Evolutionary conservation across 345 rosid genomes (phyloP).

Genomic region (Erodium maritimum): DNA sequence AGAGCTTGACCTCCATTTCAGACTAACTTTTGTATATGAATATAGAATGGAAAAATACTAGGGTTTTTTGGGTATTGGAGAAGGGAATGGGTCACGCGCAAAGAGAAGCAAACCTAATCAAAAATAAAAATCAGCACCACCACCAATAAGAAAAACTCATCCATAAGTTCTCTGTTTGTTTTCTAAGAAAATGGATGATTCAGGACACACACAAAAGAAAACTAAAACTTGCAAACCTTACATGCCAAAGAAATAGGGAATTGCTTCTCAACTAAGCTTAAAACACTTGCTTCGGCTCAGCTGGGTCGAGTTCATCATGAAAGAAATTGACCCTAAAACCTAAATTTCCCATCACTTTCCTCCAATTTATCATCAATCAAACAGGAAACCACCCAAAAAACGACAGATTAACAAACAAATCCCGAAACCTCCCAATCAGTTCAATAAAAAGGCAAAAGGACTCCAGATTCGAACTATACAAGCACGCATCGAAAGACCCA

Average conservation of each 20-base stretch:
- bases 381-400: not conserved
- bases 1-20: constrained; percentile 86
- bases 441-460: not conserved
- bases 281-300: not conserved
- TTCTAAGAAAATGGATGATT: too few relatives aligned
- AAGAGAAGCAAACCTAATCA: constrained; percentile 17
- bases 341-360: too few relatives aligned
- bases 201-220: too few relatives aligned
- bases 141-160: too few relatives aligned
- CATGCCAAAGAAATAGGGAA: not conserved
- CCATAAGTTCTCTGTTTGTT: too few relatives aligned
- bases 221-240: too few relatives aligned
- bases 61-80: constrained; percentile 43
- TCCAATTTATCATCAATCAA: not conserved
- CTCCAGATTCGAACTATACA: not conserved
- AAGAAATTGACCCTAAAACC: not conserved
- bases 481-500: not conserved
- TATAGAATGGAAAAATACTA: constrained; percentile 1
- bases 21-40: not conserved
- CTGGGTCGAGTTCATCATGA: not conserved
- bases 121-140: not conserved
- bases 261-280: not conserved
- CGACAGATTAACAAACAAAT: not conserved
- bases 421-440: not conserved
- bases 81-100: constrained; percentile 99